Evolutionary conservation across 192 early-diverging fungal genomes (phyloP).

Genomic region (Podila horticola): DNA sequence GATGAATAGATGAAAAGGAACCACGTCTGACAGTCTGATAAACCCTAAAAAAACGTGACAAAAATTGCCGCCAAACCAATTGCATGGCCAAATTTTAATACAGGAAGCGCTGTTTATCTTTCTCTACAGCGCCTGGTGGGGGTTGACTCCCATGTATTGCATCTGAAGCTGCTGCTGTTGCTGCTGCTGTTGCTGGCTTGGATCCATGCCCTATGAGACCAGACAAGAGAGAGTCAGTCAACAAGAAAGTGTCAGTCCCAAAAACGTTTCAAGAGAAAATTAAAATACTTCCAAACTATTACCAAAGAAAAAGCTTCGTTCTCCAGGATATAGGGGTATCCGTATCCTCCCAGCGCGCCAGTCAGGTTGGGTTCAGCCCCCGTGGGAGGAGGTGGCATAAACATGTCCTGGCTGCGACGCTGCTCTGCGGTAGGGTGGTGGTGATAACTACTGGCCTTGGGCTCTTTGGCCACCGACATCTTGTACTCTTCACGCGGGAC

Average conservation of each 20-base stretch:
- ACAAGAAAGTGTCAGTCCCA: neutral
- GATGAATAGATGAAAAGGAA: neutral
- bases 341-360: conserved; percentile 18
- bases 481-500: conserved; percentile 88
- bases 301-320: conserved; percentile 23
- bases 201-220: neutral
- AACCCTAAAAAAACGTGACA: neutral
- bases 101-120: too few relatives aligned
- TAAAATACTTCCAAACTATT: conserved; percentile 1
- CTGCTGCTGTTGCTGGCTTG: conserved; percentile 12
- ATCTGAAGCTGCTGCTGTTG: neutral
- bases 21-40: neutral
- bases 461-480: conserved; percentile 54
- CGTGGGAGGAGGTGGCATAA: conserved; percentile 8
- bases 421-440: conserved; percentile 12
- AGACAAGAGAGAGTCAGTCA: neutral
- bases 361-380: conserved; percentile 6
- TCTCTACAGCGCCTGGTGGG: too few relatives aligned
- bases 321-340: conserved; percentile 28
- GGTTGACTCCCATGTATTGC: neutral
- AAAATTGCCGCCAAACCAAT: too few relatives aligned
- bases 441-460: conserved; percentile 15
- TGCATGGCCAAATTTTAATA: too few relatives aligned
- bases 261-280: conserved; percentile 14
- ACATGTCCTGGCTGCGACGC: conserved; percentile 33